phyloP scores from a whole-genome alignment of 805 yeast species.

The Jamesozyma spencerorum region DNA sequence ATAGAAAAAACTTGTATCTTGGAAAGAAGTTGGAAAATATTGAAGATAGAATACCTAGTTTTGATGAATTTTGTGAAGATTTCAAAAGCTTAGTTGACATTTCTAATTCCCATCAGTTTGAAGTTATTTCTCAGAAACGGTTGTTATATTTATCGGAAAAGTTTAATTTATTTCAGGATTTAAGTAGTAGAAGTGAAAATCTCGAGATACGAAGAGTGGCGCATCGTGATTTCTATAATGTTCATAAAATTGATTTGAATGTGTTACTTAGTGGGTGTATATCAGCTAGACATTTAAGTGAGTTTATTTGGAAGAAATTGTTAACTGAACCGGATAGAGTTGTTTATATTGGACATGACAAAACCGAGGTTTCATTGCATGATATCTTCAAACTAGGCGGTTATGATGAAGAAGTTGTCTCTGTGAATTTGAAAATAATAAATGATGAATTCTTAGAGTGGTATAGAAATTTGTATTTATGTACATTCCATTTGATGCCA shows the following conservation, averaged over 20 bases:
- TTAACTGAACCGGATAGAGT: constrained; percentile 29
- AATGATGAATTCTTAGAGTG: constrained; percentile 22
- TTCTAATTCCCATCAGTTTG: constrained; percentile 11
- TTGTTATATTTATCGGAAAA: constrained; percentile 27
- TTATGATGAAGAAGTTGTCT: constrained; percentile 5
- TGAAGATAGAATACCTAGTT: constrained; percentile 18
- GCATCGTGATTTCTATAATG: constrained; percentile 70
- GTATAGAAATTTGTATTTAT: constrained; percentile 17
- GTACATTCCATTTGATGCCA: constrained; percentile 15
- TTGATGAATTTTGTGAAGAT: constrained; percentile 27
- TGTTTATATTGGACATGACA: constrained; percentile 22
- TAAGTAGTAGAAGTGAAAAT: constrained; percentile 29
- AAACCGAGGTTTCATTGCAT: constrained; percentile 18
- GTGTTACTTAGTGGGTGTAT: constrained; percentile 21
- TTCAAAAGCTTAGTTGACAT: constrained; percentile 20
- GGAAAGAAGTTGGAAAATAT: background rate
- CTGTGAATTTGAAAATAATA: constrained; percentile 23
- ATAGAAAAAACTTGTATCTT: background rate
- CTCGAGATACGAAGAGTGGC: constrained; percentile 32
- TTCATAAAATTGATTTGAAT: constrained; percentile 72
- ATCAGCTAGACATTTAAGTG: constrained; percentile 26
- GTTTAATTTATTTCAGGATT: constrained; percentile 29
- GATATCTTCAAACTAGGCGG: constrained; percentile 14
- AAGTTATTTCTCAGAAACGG: constrained; percentile 21
- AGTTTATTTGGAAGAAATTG: constrained; percentile 31